Base-by-base conservation (phyloP, 202 grass and related monocot species). In the Zizania palustris region DNA sequence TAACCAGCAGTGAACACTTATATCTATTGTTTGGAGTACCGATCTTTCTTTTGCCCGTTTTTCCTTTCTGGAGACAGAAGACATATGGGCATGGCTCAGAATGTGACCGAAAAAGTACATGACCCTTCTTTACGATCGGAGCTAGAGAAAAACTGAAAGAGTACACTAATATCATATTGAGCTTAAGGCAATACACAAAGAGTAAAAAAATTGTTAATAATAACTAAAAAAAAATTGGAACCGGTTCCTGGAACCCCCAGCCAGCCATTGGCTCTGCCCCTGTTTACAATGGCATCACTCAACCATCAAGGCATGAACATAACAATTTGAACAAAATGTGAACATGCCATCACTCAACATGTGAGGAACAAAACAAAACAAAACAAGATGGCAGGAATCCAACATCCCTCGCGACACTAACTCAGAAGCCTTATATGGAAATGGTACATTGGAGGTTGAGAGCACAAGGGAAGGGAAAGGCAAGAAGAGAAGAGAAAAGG, bases 401-500 rank as follows among this genome's bases (percentile, higher is more conserved):
- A 56, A 21, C 33, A 82, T 35, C 72, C 16, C 61, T 15, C 19
- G 39, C 19, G 59, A 58, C 40, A 63, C 74, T 64, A 69, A 63
- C 40, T 51, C 4, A 45, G 37, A 58, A 84, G 41, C 58, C 16
- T 84, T 44, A 70, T 70, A 79, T 83, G 45, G 64, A 83, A 84
- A 79, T 80, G 28, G 58, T 88, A 88, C 85, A 88, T 36, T 20
- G 56, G 75, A 39, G 22, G 41, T 49, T 75, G 15, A 11, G 45
- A 76, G 53, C 71, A 64, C 56, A 36, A 22, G 15, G 5, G 33
- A 72, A 45, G 18, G 6, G 9, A 57, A 33, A 16, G 4, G 5
- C 15, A 56, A 5, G 69, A 36, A 64, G 45, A 67, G 33, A 37
- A 51, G 57, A 75, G 5, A 48, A 49, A 92, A 90, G 92, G 63